phyloP scores from a whole-genome alignment of 1,139 yeast species.

The Kurtzmaniella quercitrusa region DNA sequence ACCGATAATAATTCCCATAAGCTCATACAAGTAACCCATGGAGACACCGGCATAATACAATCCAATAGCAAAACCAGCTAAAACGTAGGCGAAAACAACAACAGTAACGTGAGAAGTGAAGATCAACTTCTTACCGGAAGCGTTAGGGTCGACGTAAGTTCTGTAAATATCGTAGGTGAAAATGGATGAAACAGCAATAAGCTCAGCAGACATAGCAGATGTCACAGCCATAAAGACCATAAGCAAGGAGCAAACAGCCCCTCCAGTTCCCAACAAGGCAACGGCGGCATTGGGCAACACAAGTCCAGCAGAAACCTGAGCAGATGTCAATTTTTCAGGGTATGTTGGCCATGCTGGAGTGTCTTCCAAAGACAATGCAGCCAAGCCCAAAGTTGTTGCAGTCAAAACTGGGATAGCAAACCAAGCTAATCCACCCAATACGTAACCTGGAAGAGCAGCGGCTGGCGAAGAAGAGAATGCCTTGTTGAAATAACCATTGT shows the following conservation, averaged over 20 bases:
- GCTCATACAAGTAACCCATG: conserved; percentile 81
- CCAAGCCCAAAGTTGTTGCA: conserved; percentile 82
- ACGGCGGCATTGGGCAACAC: conserved; percentile 86
- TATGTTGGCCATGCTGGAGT: conserved; percentile 73
- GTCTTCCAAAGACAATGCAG: conserved; percentile 67
- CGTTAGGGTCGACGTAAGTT: conserved; percentile 72
- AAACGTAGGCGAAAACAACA: conserved; percentile 57
- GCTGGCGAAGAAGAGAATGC: conserved; percentile 86
- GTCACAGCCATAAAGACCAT: conserved; percentile 82
- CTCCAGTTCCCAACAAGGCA: conserved; percentile 80
- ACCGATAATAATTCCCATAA: conserved; percentile 85
- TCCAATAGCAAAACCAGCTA: conserved; percentile 84
- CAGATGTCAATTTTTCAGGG: conserved; percentile 60
- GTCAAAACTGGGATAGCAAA: conserved; percentile 81
- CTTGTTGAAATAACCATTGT: conserved; percentile 87
- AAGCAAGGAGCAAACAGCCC: conserved; percentile 75
- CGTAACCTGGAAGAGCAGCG: conserved; percentile 85
- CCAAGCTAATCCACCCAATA: conserved; percentile 90
- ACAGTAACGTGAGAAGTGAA: conserved; percentile 65
- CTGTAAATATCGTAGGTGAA: conserved; percentile 83
- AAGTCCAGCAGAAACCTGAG: conserved; percentile 74
- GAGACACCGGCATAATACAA: conserved; percentile 76
- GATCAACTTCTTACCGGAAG: conserved; percentile 68
- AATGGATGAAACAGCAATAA: conserved; percentile 82
- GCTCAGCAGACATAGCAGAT: conserved; percentile 81